Evolutionary conservation across 179 eudicot species (phyloP), one percentile per base, ranked within the genome.

Genomic region (Corrigiola litoralis): DNA sequence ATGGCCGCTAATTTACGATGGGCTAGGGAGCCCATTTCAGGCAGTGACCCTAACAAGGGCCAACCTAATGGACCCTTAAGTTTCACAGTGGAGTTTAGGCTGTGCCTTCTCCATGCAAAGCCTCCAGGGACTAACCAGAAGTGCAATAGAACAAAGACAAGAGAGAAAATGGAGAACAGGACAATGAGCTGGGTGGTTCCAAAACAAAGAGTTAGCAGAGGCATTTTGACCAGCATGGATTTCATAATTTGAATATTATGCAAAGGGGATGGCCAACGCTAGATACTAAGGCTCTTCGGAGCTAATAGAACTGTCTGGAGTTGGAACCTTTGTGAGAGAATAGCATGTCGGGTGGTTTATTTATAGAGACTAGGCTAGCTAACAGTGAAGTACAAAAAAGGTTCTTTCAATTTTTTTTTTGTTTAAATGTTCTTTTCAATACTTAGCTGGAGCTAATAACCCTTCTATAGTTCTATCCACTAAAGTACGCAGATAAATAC

Each of bases 121-220:
- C 81, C 81, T 36, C 81, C 81, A 32, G 81, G 77, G 60, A 68
- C 61, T 29, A 69, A n/a, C 81, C 81, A 77, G 34, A 77, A 77
- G 77, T 64, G 70, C 32, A 77, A 61, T 21, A 77, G 70, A 48
- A 58, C 37, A 57, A 69, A 77, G 23, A 77, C 21, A 46, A 62
- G 58, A 4, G 69, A 69, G 56, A 73, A 55, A 54, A 72, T 23
- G 14, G 67, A 69, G 58, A 76, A 58, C 34, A 62, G 33, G 33
- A 55, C 38, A 48, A 65, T 20, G 33, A 69, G 79, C 28, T 70
- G 71, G 47, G 69, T 55, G 54, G 63, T 68, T 66, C 12, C 76
- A 31, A 52, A 60, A 65, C 48, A 68, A 32, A 67, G 40, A 44
- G 65, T 58, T n/a, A 69, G 49, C 24, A 58, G 38, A 57, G 58